phyloP scores from a whole-genome alignment of 2,329 filamentous ascomycete species.

The Colletotrichum musae region DNA sequence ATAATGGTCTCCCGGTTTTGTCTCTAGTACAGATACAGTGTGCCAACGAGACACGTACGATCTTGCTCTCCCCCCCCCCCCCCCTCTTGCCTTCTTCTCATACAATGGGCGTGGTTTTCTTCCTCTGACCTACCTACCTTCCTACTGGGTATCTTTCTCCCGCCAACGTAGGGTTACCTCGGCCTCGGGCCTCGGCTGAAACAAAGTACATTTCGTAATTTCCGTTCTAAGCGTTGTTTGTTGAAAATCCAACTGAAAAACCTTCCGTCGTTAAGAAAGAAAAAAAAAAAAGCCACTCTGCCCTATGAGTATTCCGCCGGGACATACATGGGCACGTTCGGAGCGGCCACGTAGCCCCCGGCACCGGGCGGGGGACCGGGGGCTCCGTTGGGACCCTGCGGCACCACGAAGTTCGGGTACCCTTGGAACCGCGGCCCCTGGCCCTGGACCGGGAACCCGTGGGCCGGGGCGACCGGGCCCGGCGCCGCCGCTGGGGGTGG shows the following conservation, averaged over 20 bases:
- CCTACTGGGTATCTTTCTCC: not conserved
- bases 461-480: constrained; percentile 2
- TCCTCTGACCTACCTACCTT: not conserved
- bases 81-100: not conserved
- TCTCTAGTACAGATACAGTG: not conserved
- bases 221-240: not conserved
- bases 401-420: constrained; percentile 21
- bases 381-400: constrained; percentile 19
- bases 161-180: not conserved
- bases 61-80: no score
- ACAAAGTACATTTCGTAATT: no score
- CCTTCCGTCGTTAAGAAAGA: not conserved
- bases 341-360: constrained; percentile 14
- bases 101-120: not conserved
- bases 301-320: constrained; percentile 35
- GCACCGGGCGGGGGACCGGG: constrained; percentile 3
- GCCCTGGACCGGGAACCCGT: constrained; percentile 23
- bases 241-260: not conserved
- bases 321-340: constrained; percentile 34
- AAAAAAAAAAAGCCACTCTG: not conserved
- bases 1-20: not conserved
- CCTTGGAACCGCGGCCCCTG: constrained; percentile 13
- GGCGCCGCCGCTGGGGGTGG: constrained; percentile 2
- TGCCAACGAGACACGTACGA: no score
- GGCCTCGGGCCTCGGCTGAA: no score